These are phyloP conservation scores for Starmerella sirachaensis DNA, from an alignment of 805 yeast species.

Conservation along the genomic window DNA sequence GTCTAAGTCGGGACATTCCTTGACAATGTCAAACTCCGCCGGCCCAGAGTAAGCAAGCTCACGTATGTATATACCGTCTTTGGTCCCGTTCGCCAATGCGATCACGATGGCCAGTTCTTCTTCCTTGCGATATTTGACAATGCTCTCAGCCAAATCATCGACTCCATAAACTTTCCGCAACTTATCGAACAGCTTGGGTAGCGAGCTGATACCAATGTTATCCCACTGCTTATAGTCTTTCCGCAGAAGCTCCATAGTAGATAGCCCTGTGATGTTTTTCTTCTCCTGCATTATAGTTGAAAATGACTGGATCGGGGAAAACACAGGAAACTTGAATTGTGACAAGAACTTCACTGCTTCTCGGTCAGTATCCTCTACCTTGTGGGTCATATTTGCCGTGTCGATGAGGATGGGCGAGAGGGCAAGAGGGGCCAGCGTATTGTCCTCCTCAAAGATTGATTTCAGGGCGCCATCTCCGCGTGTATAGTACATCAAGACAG, in stretches of 20 bases:
- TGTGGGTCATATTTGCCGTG: slow-evolving; percentile 53
- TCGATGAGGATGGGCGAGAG: slow-evolving; percentile 66
- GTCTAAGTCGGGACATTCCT: slow-evolving; percentile 13
- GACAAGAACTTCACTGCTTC: slow-evolving; percentile 10
- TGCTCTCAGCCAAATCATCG: slow-evolving; percentile 24
- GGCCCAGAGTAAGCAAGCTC: slow-evolving; percentile 32
- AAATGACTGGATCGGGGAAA: slow-evolving; percentile 10
- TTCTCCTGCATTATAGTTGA: slow-evolving; percentile 34
- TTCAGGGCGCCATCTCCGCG: background rate
- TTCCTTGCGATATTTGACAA: slow-evolving; percentile 27
- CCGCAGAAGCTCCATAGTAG: slow-evolving; percentile 48
- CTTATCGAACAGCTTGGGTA: slow-evolving; percentile 53
- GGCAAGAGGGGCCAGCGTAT: slow-evolving; percentile 37
- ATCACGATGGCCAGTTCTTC: slow-evolving; percentile 33
- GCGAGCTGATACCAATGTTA: slow-evolving; percentile 63
- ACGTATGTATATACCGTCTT: slow-evolving; percentile 32
- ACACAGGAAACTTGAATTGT: background rate
- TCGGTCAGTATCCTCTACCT: slow-evolving; percentile 47
- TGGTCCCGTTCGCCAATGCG: slow-evolving; percentile 36
- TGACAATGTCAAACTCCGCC: slow-evolving; percentile 25
- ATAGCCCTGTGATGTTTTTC: slow-evolving; percentile 49
- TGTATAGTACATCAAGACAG: slow-evolving; percentile 37
- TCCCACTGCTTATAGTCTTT: slow-evolving; percentile 78
- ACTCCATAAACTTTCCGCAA: slow-evolving; percentile 27
- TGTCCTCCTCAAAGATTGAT: slow-evolving; percentile 17